phyloP scores from a whole-genome alignment of 176 grass and related monocot species.

The Guadua angustifolia region DNA sequence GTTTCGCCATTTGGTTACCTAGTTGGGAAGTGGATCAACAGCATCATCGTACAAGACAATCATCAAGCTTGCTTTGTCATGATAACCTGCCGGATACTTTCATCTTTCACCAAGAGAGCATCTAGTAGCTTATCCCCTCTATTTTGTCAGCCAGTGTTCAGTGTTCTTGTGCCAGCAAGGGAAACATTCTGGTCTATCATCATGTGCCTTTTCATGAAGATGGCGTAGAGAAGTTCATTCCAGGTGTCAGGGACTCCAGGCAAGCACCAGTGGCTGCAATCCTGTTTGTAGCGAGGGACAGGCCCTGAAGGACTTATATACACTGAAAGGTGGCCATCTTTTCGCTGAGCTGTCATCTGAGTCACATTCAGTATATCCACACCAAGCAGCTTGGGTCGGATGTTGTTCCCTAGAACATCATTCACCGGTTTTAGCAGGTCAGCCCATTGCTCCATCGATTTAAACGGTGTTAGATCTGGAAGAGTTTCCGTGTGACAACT shows the following conservation, averaged over 20 bases:
- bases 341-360: slow-evolving; percentile 72
- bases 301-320: slow-evolving; percentile 63
- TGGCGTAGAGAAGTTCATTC: slow-evolving; percentile 82
- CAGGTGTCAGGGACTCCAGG: slow-evolving; percentile 93
- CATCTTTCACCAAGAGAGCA: slow-evolving; percentile 6
- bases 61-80: background rate
- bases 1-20: background rate
- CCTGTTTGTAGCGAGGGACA: slow-evolving; percentile 69
- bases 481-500: slow-evolving; percentile 76
- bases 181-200: slow-evolving; percentile 30
- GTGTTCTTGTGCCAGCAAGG: slow-evolving; percentile 1
- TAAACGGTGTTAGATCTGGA: slow-evolving; percentile 49
- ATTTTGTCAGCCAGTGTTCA: slow-evolving; percentile 31
- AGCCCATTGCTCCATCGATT: slow-evolving; percentile 60
- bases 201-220: slow-evolving; percentile 59
- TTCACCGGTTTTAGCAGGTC: slow-evolving; percentile 65
- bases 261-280: slow-evolving; percentile 98
- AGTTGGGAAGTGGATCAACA: background rate
- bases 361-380: slow-evolving; percentile 82
- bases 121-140: background rate
- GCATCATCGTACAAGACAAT: background rate
- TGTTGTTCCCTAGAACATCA: slow-evolving; percentile 47
- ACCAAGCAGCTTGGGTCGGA: slow-evolving; percentile 34
- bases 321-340: slow-evolving; percentile 81
- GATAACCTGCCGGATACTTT: background rate